Evolutionary conservation across 176 grass and related monocot genomes (phyloP), one percentile per base, ranked within the genome.

Genomic region (Triticum monococcum): DNA sequence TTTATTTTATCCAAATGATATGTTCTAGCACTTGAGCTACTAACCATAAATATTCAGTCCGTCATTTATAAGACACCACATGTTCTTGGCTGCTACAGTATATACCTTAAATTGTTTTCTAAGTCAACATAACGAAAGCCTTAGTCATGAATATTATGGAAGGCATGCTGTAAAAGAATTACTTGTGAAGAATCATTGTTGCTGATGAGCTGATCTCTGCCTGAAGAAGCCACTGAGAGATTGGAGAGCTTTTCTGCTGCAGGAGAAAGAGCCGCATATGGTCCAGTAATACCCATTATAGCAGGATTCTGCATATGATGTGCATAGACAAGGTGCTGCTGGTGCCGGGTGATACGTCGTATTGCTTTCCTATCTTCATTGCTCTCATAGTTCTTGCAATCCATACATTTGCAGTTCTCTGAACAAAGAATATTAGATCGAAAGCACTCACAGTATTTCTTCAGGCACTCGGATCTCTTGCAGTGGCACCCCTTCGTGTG

Each of bases 371-470:
- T 75, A 57, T 57, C 52, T 57, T 57, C 52, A 20, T 3, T 57
- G 52, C 52, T 57, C 52, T 57, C 52, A 57, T 57, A 57, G 52
- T 57, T 57, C 52, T 57, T 57, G 52, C 52, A 57, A 57, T 57
- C 52, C 52, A 7, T 63, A 82, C 85, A 91, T 62, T 45, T 80
- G 75, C 89, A 91, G 72, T 87, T 91, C 60, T 87, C 81, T 36
- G 89, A 87, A 41, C 85, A 91, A 57, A 84, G 81, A 84, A 91
- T 78, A 79, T 84, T 91, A 52, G 60, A 78, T 87, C 80, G 76
- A 40, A 91, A 91, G 68, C 89, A 87, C 32, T 70, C 85, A 26
- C 89, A 87, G 32, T 91, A 91, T 86, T 84, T 91, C 75, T 91
- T 91, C 22, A 91, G 45, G 60, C 85, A 91, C 35, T 77, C 76